Evolutionary conservation across 2,329 filamentous ascomycete genomes (phyloP), one percentile per base, ranked within the genome.

Genomic region (Beauveria asiatica): DNA sequence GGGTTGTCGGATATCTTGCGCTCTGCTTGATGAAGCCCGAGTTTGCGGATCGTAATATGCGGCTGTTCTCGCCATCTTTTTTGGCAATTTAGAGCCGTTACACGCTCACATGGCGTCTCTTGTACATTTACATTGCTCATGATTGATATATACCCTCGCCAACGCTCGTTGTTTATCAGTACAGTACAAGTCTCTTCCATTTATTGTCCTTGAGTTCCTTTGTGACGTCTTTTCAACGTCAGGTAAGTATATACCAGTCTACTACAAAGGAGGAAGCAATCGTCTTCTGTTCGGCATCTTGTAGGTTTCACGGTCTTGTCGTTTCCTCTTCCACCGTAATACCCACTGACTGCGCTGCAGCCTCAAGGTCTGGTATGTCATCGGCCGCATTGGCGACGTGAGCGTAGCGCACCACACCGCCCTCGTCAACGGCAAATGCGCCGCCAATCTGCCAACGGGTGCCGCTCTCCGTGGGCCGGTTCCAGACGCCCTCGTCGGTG

Each of bases 1-100:
- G 91, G 0, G 75, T 94, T 30, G 70, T 95, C 3, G 88, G 90
- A 3, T 89, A 88, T 16, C 70, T 93, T 41, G 83, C 85, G 23
- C 77, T 89, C 53, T 89, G 83, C 83, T 69, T 87, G 27, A 61
- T 71, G 42, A 70, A 66, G n/a, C 65, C 68, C 3, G 67, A 70
- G 62, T 23, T 56, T 53, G 48, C 62, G 2, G 56, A 59, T 21
- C 61, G 64, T 53, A 59, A 62, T n/a, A 11, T 64, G 19, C 53
- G 42, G 23, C 33, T 62, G 17, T 39, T 61, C 19, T 50, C 57
- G 41, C 33, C 54, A 7, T 62, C 39, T 48, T 63, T 54, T 17
- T 45, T 62, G 10, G 50, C 60, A 6, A n/a, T 42, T 9, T 56
- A 56, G 46, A 57, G 11, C 33, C 33, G 11, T 37, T 16, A 37